These are phyloP conservation scores for Daedaleopsis sinensis DNA, from an alignment of 768 basidiomycete genomes.

Conservation along the genomic window DNA sequence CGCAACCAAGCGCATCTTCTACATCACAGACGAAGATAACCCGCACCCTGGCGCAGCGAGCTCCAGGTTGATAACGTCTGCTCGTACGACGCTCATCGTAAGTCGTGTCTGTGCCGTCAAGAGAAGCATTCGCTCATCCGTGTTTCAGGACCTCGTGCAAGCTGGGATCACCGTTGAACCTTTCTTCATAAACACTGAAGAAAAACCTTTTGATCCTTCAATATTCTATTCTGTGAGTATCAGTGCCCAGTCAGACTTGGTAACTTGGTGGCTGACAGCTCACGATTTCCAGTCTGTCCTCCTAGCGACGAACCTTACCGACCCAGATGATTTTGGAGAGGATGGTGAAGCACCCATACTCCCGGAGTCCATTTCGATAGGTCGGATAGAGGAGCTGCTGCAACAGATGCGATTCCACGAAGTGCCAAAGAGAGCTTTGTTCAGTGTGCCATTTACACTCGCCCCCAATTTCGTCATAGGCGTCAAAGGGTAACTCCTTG, in stretches of 20 bases:
- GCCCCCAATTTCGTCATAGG: constrained; percentile 76
- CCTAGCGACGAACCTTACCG: constrained; percentile 49
- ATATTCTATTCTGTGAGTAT: constrained; percentile 78
- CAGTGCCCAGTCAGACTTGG: background rate
- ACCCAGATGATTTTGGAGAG: constrained; percentile 50
- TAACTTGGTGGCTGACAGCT: background rate
- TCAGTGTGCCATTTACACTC: constrained; percentile 80
- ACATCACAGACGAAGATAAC: constrained; percentile 90
- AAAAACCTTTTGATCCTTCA: constrained; percentile 67
- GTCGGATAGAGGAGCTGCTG: constrained; percentile 77
- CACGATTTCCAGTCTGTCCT: constrained; percentile 56
- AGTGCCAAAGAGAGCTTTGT: constrained; percentile 80
- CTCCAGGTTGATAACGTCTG: constrained; percentile 65
- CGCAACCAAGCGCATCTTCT: constrained; percentile 89
- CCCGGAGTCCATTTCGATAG: constrained; percentile 72
- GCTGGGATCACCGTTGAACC: constrained; percentile 81
- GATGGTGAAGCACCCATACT: constrained; percentile 43
- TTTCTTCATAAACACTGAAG: constrained; percentile 80
- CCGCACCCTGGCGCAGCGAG: constrained; percentile 62
- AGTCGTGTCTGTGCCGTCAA: background rate
- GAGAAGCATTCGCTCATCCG: background rate
- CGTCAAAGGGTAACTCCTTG: constrained; percentile 65
- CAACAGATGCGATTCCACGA: constrained; percentile 82
- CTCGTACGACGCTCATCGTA: constrained; percentile 72
- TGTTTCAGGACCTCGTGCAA: constrained; percentile 73